Evolutionary conservation across 2,329 filamentous ascomycete species (phyloP).

Genomic region (Alternaria alternata): DNA sequence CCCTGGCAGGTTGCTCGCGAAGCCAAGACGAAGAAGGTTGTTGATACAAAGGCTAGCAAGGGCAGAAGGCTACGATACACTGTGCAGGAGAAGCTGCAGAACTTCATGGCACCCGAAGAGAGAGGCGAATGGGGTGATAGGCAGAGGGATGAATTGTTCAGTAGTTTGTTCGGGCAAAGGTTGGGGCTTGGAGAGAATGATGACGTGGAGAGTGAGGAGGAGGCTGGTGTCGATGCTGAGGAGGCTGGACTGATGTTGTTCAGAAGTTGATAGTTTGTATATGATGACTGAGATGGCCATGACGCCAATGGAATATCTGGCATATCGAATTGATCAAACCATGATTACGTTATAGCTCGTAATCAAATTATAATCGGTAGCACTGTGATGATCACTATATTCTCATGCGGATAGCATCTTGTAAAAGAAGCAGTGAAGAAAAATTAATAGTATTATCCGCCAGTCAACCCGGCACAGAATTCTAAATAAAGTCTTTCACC

Average conservation of each 20-base stretch:
- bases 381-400: not conserved
- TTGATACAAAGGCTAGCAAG: slow-evolving; percentile 95
- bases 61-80: slow-evolving; percentile 93
- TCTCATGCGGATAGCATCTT: not conserved
- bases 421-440: not conserved
- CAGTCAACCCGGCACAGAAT: not conserved
- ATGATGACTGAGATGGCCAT: not conserved
- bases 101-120: slow-evolving; percentile 96
- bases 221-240: slow-evolving; percentile 47
- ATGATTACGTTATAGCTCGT: not conserved
- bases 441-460: not conserved
- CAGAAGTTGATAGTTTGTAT: slow-evolving; percentile 34
- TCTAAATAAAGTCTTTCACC: not conserved
- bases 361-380: not conserved
- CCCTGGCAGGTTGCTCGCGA: slow-evolving; percentile 74
- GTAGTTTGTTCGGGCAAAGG: slow-evolving; percentile 59
- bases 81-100: slow-evolving; percentile 95
- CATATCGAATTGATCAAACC: not conserved
- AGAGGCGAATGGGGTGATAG: slow-evolving; percentile 79
- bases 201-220: slow-evolving; percentile 45
- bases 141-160: slow-evolving; percentile 72
- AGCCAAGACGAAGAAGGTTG: slow-evolving; percentile 82
- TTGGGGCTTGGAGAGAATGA: slow-evolving; percentile 56
- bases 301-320: not conserved
- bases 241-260: slow-evolving; percentile 52